Evolutionary conservation across 352 stramenopile species (phyloP), one percentile per base, ranked within the genome.

Genomic region (Phytophthora foliorum): DNA sequence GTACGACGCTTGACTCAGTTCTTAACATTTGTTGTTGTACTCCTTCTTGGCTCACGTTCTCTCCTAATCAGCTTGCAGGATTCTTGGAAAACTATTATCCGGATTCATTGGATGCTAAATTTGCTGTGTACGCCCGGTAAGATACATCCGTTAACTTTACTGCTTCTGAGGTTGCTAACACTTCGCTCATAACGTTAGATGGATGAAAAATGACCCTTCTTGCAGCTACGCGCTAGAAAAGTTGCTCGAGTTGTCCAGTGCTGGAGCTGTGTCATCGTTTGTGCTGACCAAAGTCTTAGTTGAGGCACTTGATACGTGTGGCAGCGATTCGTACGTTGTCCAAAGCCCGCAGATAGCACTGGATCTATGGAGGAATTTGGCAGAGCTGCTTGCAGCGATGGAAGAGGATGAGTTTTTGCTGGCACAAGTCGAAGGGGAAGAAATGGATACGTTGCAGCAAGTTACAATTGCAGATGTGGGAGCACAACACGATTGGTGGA

Each of bases 141-240:
- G n/a, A 9, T 36, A 5, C 44, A 14, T 5, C 6, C 21, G 42
- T 39, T 25, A 57, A 16, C 22, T 45, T 17, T 49, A 27, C 21
- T 17, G 41, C 2, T 27, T 49, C 21, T 19, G 3, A 49, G 19
- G 39, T 22, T 53, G 39, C 44, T 74, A 57, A 66, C 21, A 54
- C 41, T 6, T 49, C 42, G 3, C 29, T 27, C 29, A 24, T 46
- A 17, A 13, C 53, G 13, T 3, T 65, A 91, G 82, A 38, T 91
- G 79, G 82, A 75, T 91, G 34, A 72, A 84, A 27, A 86, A 78
- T 57, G 82, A 91, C 13, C 83, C 83, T 32, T 69, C 80, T 3
- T 81, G 71, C 57, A 49, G 32, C 14, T 78, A 77, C 27, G 65
- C 83, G 3, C 55, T 93, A 17, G 74, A 81, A 48, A 91, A 88